Base-by-base conservation (phyloP, 148 eudicot genomes). In the Drosera capensis region DNA sequence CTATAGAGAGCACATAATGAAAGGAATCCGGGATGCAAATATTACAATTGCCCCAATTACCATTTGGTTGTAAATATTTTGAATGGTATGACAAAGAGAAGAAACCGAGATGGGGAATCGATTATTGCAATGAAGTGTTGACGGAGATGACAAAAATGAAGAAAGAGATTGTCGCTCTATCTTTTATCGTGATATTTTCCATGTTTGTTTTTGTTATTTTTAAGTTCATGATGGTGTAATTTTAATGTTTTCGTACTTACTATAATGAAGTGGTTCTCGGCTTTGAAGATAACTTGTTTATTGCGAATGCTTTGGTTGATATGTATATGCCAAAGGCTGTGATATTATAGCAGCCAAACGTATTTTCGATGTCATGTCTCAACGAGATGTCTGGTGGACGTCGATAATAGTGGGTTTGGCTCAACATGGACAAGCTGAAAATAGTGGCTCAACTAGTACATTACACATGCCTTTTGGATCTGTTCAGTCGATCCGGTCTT, bases 291-390 rank as follows among this genome's bases (percentile, higher is more conserved):
- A 64, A 67, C 57, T 52, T 65, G 30, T 77, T 57, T 55, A 52
- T 77, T 28, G 38, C 66, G 44, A 81, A 81, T 65, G 71, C 74
- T 1, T 59, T 81, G 13, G 63, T 81, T 18, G 85, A 77, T 54
- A 81, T 81, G 93, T 81, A n/a, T n/a, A 81, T 58, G 78, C 81
- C 48, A 81, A 81, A 71, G 77, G 85, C 49, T 71, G 93, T 45
- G 93, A 81, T 45, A 36, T 81, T 21, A 38, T 52, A 23, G 58
- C 74, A 1, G 93, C 93, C 21, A 75, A 70, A 49, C 20, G 20
- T 44, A 46, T 63, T 40, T 82, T 82, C 52, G 28, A 50, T 24
- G 14, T 19, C 38, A 68, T 74, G 63, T 28, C 20, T 12, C 40
- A 20, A 13, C 64, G 71, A 55, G 86, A 82, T 70, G 72, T 78